Conservation (phyloP, 306 rosid genomes). For the Comarum palustre region DNA sequence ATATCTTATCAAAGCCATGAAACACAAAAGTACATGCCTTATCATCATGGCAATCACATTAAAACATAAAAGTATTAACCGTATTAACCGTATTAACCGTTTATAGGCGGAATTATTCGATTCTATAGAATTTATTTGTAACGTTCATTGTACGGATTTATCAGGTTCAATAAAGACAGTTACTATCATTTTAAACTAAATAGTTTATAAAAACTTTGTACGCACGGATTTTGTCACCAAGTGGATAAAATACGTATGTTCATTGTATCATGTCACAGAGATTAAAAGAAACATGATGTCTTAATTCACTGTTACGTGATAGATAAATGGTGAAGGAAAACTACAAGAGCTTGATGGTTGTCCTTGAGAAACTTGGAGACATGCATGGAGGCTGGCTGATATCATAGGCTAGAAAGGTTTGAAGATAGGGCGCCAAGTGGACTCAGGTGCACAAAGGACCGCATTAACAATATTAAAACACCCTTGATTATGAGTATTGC, state of each 20-base stretch:
- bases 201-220: neutral
- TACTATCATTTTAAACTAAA: neutral
- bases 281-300: neutral
- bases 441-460: constrained; percentile 29
- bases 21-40: constrained; percentile 5
- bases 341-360: constrained; percentile 30
- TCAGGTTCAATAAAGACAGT: too few relatives aligned
- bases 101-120: too few relatives aligned
- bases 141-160: too few relatives aligned
- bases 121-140: too few relatives aligned
- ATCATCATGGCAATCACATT: neutral
- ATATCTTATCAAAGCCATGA: neutral
- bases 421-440: constrained; percentile 32
- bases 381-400: constrained; percentile 26
- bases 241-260: too few relatives aligned
- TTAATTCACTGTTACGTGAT: neutral
- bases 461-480: constrained; percentile 18
- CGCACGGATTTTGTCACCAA: too few relatives aligned
- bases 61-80: too few relatives aligned
- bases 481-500: constrained; percentile 18
- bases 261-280: too few relatives aligned
- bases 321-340: neutral
- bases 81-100: too few relatives aligned
- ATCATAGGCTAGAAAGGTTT: constrained; percentile 19
- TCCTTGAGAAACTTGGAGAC: constrained; percentile 22